Evolutionary conservation across 768 basidiomycete species (phyloP), one percentile per base, ranked within the genome.

Genomic region (Austroboletus eburneus): DNA sequence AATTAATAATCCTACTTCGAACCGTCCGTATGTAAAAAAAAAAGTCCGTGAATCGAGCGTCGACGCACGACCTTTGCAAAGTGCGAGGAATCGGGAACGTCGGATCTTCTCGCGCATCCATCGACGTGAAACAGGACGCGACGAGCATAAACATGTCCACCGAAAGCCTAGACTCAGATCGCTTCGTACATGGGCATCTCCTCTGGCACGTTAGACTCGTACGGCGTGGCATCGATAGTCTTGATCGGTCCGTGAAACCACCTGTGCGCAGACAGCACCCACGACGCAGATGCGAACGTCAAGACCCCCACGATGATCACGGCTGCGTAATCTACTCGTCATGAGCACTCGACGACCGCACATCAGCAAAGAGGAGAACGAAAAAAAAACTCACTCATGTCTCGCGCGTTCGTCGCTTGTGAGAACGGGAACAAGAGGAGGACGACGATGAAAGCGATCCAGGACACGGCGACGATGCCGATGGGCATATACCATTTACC

Each of bases 171-270:
- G n/a, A n/a, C n/a, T n/a, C n/a, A n/a, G n/a, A n/a, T n/a, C n/a
- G n/a, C n/a, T n/a, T n/a, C n/a, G n/a, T n/a, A n/a, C n/a, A n/a
- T n/a, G n/a, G n/a, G n/a, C n/a, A n/a, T n/a, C n/a, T n/a, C n/a
- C n/a, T n/a, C n/a, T n/a, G n/a, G n/a, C n/a, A n/a, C n/a, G n/a
- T n/a, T n/a, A n/a, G n/a, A n/a, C n/a, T n/a, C n/a, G n/a, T n/a
- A n/a, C n/a, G n/a, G n/a, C n/a, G n/a, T 34, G 5, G 17, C 66
- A 36, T 73, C 67, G 12, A 78, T 59, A 42, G 73, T 86, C 53
- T 68, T 64, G 41, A 86, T 69, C 16, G 85, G 85, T 0, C 85
- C 85, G 18, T 65, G 72, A 67, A 87, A 87, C 85, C 85, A 87
- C 48, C 81, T 78, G 29, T 66, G 77, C 1, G 85, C 85, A 21